These are phyloP conservation scores for Gynochthodes officinalis DNA, from an alignment of 257 asterid genomes.

Conservation along the genomic window DNA sequence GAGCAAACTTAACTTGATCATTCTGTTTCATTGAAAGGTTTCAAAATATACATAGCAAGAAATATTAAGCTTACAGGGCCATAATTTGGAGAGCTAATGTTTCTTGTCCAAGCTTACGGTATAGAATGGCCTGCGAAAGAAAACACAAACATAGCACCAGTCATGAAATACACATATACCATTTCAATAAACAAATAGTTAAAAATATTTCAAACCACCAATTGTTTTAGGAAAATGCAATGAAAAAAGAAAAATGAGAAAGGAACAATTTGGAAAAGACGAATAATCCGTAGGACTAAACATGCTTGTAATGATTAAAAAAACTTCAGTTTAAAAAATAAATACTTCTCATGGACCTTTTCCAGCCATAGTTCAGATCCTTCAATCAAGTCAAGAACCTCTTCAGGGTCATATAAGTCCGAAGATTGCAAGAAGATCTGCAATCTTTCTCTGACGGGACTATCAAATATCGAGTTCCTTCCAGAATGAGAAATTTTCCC, in stretches of 20 bases:
- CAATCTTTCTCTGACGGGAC: constrained; percentile 78
- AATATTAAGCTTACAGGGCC: constrained; percentile 66
- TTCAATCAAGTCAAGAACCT: constrained; percentile 82
- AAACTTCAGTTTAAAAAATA: background rate
- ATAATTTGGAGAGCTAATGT: constrained; percentile 73
- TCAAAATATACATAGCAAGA: background rate
- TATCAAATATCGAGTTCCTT: constrained; percentile 55
- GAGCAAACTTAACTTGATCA: background rate
- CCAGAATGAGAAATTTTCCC: constrained; percentile 30
- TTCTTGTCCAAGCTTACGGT: constrained; percentile 96
- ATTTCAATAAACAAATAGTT: background rate
- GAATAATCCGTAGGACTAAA: background rate
- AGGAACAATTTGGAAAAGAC: background rate
- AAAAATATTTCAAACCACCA: background rate
- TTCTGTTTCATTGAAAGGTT: background rate
- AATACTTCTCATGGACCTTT: constrained; percentile 48
- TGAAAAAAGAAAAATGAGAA: background rate
- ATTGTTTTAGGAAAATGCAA: background rate
- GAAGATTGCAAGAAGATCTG: constrained; percentile 85
- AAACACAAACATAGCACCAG: constrained; percentile 8
- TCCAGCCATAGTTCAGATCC: constrained; percentile 92
- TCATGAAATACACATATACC: background rate
- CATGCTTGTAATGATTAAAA: background rate
- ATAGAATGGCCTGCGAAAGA: constrained; percentile 84
- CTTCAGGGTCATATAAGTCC: constrained; percentile 82